Percentiles rank a stretch among this genome's conserved stretches.
Evolutionary conservation across 495 filamentous ascomycete genomes (phyloP).

Genomic region (Cercophora samala): DNA sequence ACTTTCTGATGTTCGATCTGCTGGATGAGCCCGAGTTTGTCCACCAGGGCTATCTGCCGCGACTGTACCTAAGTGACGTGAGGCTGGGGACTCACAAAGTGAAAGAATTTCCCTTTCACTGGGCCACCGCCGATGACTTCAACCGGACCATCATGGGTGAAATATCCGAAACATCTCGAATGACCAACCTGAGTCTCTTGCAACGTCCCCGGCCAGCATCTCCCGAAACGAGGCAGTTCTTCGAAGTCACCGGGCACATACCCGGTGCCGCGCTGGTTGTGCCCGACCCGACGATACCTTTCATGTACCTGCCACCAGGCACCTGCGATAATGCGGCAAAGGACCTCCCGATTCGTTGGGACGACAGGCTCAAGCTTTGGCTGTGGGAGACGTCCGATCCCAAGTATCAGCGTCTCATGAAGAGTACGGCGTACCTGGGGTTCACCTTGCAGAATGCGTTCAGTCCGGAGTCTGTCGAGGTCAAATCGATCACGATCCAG

Average conservation of each 20-base stretch:
- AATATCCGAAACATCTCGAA: background rate
- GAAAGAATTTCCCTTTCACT: background rate
- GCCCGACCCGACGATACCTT: background rate
- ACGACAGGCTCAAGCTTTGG: constrained; percentile 10
- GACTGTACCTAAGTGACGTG: background rate
- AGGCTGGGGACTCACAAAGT: background rate
- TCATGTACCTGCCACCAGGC: background rate
- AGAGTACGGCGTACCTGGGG: background rate
- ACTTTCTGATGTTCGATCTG: background rate
- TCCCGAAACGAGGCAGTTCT: background rate
- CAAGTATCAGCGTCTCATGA: constrained; percentile 1
- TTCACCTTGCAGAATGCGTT: constrained; percentile 7
- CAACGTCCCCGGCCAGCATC: background rate
- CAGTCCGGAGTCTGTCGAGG: background rate
- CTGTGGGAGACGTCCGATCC: constrained; percentile 13
- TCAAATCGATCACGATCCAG: constrained; percentile 2
- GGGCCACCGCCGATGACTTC: background rate
- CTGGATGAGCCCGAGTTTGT: background rate
- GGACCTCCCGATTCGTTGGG: constrained; percentile 11
- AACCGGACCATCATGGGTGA: background rate
- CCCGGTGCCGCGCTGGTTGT: background rate
- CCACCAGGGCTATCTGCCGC: background rate
- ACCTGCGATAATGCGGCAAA: constrained; percentile 12
- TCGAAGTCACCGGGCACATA: background rate
- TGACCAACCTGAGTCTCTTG: too few species aligned